Percentiles rank a stretch among this genome's conserved stretches.
These are phyloP conservation scores for Aspergillus fijiensis DNA, from an alignment of 2,329 filamentous ascomycete species.

Conservation along the genomic window DNA sequence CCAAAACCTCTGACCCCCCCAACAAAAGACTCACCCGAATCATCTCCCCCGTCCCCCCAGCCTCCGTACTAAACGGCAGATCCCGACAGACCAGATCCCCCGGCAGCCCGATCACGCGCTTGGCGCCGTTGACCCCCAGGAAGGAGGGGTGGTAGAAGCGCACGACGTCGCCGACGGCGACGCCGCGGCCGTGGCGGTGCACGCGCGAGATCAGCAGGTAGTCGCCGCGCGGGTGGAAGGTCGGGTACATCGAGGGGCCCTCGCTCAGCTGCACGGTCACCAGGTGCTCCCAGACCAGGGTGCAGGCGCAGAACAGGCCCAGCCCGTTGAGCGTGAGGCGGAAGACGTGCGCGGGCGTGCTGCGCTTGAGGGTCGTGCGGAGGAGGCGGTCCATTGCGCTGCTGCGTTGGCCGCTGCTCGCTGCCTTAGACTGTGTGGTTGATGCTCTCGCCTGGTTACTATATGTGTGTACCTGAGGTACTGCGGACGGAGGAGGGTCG, in stretches of 20 bases:
- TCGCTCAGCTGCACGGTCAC: conserved; percentile 59
- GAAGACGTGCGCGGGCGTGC: conserved; percentile 25
- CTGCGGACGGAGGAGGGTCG: no score
- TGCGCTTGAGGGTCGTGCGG: conserved; percentile 26
- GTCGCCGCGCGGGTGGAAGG: conserved; percentile 67
- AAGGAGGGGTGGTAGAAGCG: conserved; percentile 73
- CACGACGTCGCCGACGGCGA: conserved; percentile 80
- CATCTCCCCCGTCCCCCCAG: conserved; percentile 39
- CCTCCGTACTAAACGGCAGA: conserved; percentile 34
- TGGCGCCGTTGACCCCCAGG: conserved; percentile 63
- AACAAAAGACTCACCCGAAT: conserved; percentile 48
- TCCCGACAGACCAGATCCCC: conserved; percentile 56
- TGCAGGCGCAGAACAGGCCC: conserved; percentile 38
- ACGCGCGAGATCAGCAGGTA: conserved; percentile 66
- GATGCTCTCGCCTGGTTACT: no score
- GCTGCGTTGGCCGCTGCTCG: no score
- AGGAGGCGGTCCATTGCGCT: conserved; percentile 30
- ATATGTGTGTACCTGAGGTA: no score
- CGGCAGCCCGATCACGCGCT: conserved; percentile 74
- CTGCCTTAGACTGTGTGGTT: no score
- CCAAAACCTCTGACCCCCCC: not conserved
- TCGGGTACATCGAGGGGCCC: conserved; percentile 89
- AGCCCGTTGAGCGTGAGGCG: conserved; percentile 32
- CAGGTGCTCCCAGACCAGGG: conserved; percentile 56
- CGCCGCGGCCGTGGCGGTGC: conserved; percentile 66